Conservation (phyloP, 768 basidiomycete species). For the Psilocybe tampanensis region DNA sequence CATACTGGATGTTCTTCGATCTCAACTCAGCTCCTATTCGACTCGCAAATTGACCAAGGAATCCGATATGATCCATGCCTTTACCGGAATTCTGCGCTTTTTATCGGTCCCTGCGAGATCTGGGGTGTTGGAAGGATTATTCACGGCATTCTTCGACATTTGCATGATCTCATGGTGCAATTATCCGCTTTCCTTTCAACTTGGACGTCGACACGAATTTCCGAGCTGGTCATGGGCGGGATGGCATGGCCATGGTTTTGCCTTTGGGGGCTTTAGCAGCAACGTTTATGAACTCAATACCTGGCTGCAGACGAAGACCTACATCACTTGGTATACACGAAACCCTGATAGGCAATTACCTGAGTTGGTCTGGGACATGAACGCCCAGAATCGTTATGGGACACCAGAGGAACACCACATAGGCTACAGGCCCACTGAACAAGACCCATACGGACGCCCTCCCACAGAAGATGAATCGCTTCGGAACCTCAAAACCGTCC, state of each 20-base stretch:
- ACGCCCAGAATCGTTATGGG: neutral
- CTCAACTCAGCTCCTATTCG: too few species aligned
- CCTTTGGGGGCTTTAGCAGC: too few species aligned
- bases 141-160: conserved; percentile 1
- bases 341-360: neutral
- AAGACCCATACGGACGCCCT: neutral
- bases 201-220: neutral
- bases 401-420: neutral
- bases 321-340: conserved; percentile 1
- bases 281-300: neutral
- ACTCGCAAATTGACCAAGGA: neutral
- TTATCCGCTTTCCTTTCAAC: neutral
- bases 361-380: conserved; percentile 4
- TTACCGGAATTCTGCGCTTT: neutral
- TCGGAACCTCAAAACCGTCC: neutral
- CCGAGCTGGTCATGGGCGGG: conserved; percentile 11
- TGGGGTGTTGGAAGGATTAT: neutral
- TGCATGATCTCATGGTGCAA: neutral
- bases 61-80: conserved; percentile 1
- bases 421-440: neutral
- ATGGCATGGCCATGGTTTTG: neutral
- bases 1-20: too few species aligned
- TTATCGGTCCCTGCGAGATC: neutral
- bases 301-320: neutral
- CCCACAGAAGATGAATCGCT: too few species aligned